A percentile compares a stretch with the other conserved stretches of the same genome.
These are phyloP conservation scores for Colletotrichum karsti DNA, from an alignment of 2,329 filamentous ascomycete species.

Conservation along the genomic window DNA sequence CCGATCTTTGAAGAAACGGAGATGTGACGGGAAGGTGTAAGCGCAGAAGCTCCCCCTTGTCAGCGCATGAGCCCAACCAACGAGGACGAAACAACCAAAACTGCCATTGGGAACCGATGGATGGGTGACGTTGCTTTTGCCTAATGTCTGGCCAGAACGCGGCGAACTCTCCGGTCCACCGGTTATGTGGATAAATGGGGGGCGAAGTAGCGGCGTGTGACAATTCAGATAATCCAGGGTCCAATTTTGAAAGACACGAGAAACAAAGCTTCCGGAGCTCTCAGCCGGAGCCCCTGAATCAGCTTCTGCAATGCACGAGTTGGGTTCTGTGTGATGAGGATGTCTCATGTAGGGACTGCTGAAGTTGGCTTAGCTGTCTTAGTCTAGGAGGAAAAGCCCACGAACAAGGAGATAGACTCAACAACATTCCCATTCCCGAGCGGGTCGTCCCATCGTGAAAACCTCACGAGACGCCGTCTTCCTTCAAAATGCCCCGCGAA, in stretches of 20 bases:
- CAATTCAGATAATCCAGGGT: not conserved
- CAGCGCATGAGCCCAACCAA: not conserved
- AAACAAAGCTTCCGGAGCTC: slow-evolving; percentile 2
- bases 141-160: not conserved
- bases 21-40: not conserved
- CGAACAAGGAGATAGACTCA: not conserved
- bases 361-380: not conserved
- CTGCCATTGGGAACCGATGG: not conserved
- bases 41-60: not conserved
- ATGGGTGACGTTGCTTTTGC: not conserved
- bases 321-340: not conserved
- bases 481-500: slow-evolving; percentile 5
- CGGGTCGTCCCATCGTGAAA: not conserved
- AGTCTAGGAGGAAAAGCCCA: not conserved
- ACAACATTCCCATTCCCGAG: not conserved
- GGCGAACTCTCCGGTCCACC: not conserved
- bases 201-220: not conserved
- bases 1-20: not conserved
- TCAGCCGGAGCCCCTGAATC: not conserved
- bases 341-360: not conserved
- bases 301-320: not conserved
- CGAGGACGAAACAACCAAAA: not conserved
- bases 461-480: not conserved
- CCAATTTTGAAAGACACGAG: not conserved
- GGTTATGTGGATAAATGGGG: not conserved